These are phyloP conservation scores for Austroboletus novae-zelandiae DNA, from an alignment of 1,284 basidiomycete genomes.

Conservation along the genomic window DNA sequence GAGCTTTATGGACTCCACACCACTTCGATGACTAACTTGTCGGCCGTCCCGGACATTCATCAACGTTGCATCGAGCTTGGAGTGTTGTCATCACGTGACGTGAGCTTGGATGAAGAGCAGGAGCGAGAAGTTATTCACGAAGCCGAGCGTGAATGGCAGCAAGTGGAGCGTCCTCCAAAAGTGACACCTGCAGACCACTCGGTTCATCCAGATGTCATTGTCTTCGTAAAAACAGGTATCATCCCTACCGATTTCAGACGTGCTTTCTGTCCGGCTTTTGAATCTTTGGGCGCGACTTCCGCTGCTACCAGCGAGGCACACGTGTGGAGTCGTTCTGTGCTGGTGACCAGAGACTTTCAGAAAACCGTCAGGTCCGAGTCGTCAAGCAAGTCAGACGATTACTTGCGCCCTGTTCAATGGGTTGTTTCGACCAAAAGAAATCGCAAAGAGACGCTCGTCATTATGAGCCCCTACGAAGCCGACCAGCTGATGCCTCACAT, in stretches of 20 bases:
- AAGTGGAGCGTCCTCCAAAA: slow-evolving; percentile 36
- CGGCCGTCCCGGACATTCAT: slow-evolving; percentile 23
- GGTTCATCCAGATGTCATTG: not conserved
- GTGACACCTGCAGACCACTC: slow-evolving; percentile 21
- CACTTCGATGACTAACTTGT: not conserved
- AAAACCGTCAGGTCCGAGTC: not conserved
- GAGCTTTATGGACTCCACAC: slow-evolving; percentile 32
- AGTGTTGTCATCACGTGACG: slow-evolving; percentile 10
- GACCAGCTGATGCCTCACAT: slow-evolving; percentile 36
- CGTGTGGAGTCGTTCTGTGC: slow-evolving; percentile 22
- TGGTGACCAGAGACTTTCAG: slow-evolving; percentile 34
- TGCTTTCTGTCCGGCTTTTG: slow-evolving; percentile 13
- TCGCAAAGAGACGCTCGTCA: slow-evolving; percentile 27
- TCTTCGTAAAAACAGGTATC: slow-evolving; percentile 27
- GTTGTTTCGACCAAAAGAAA: slow-evolving; percentile 31
- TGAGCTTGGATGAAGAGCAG: slow-evolving; percentile 46
- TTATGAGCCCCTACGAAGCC: slow-evolving; percentile 48
- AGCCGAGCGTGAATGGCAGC: slow-evolving; percentile 37
- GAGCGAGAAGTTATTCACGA: slow-evolving; percentile 49
- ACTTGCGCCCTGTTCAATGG: slow-evolving; percentile 46
- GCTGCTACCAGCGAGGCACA: slow-evolving; percentile 5
- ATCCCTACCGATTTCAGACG: not conserved
- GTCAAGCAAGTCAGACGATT: slow-evolving; percentile 23
- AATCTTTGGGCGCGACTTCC: slow-evolving; percentile 12
- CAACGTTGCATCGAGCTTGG: slow-evolving; percentile 33